Evolutionary conservation across 768 basidiomycete species (phyloP), one percentile per base, ranked within the genome.

Genomic region (Xerocomus spinulosus): DNA sequence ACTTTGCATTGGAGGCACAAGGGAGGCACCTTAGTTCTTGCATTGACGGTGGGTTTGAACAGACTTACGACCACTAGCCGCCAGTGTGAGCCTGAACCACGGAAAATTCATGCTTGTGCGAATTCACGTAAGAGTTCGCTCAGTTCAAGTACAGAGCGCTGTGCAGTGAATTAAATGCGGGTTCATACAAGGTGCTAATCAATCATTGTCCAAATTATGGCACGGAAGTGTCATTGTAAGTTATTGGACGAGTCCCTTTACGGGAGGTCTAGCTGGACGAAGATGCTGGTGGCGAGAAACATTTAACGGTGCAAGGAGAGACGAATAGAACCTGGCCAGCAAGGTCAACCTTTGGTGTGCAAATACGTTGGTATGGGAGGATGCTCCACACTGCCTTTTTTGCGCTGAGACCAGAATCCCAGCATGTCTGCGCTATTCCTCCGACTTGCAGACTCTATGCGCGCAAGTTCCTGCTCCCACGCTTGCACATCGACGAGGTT

Each of bases 391-490:
- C 59, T 37, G 41, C 41, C 33, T 49, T 63, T 62, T 61, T 57
- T 67, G 42, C 64, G 61, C 35, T 55, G 62, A 9, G 62, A 56
- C 43, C 51, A 40, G 30, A 67, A 55, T n/a, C 63, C 66, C 17
- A 71, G 48, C 64, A 76, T 72, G 40, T 64, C 62, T 17, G 57
- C 64, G 39, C 68, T 76, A 44, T 63, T 70, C 48, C 69, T 63
- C 45, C 76, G 77, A 66, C 80, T 85, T 64, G 70, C 70, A 55
- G 72, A 68, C 67, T 88, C 87, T 54, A 89, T 87, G 51, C 78
- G 74, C 50, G 74, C 80, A 37, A 88, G 73, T 70, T 89, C 86
- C 62, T 79, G 81, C 65, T 90, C 88, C 87, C 88, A 91, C 54
- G 82, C 87, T 46, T 73, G 70, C 60, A 80, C 70, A 35, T 74